Evolutionary conservation across 768 basidiomycete species (phyloP), one percentile per base, ranked within the genome.

Genomic region (Mrakia hoshinonis): DNA sequence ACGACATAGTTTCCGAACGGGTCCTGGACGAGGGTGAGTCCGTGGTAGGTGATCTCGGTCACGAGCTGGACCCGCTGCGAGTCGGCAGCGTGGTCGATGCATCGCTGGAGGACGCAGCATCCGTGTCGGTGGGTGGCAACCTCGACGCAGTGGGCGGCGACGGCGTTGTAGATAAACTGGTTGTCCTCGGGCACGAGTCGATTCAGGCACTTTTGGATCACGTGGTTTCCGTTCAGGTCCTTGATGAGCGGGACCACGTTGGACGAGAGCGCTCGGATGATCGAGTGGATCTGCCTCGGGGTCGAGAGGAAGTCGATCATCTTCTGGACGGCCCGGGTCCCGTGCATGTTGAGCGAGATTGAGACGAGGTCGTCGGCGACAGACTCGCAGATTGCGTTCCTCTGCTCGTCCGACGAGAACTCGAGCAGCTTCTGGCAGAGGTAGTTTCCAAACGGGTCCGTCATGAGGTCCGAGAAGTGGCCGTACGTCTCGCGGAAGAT

Each of bases 301-400:
- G 91, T 92, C 26, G 94, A 95, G 78, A 99, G 82, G 83, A 96
- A 98, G 80, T 99, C 96, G 74, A 99, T 96, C 95, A 98, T 98
- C 83, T 98, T 98, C 83, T 99, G 96, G 71, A 98, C 96, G 34
- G 96, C 96, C 73, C 96, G 88, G 39, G 96, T 99, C 39, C 96
- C 96, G 81, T 99, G 96, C 96, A 99, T 99, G 81, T 99, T 99
- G 74, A 99, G 84, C 43, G 93, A 96, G 77, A 99, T 98, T 78
- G 89, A 92, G 77, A 99, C 96, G 63, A 99, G 85, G 76, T 99
- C 96, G 77, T 93, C 90, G 43, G 94, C 92, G 63, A 99, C 95
- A 31, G 92, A 93, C 79, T 98, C 95, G 82, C 96, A 96, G 70
- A 98, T 95, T 43, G 92, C 84, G 77, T 92, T 94, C 70, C 95